phyloP scores from a whole-genome alignment of 2,329 filamentous ascomycete species.

The Ophiocordyceps camponoti-floridani region DNA sequence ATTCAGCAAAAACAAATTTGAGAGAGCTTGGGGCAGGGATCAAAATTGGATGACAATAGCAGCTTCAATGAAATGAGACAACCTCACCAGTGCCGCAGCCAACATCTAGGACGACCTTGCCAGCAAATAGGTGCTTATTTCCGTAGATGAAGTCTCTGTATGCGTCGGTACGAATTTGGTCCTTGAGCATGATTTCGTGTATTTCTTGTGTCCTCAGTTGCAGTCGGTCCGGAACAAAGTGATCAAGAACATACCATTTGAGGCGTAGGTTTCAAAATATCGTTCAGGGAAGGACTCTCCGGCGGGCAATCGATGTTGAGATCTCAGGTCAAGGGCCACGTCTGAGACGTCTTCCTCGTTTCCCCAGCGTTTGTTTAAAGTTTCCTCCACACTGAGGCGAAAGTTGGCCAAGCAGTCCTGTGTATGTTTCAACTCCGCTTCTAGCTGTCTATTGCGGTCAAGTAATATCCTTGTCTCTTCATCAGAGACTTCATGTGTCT shows the following conservation, averaged over 20 bases:
- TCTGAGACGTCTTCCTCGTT: conserved; percentile 24
- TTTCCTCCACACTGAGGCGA: conserved; percentile 45
- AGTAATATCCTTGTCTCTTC: conserved; percentile 11
- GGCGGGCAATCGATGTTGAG: neutral
- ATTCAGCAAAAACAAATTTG: neutral
- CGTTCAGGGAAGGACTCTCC: conserved; percentile 12
- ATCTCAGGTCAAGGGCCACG: neutral
- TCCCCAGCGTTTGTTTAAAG: conserved; percentile 46
- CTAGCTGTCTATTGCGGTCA: conserved; percentile 35
- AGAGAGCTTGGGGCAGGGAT: neutral
- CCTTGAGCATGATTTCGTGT: conserved; percentile 91
- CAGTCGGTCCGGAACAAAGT: neutral
- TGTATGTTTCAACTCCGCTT: conserved; percentile 41
- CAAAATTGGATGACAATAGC: neutral
- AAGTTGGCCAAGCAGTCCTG: conserved; percentile 47
- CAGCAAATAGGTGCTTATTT: conserved; percentile 73
- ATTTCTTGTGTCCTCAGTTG: conserved; percentile 39
- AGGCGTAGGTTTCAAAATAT: conserved; percentile 45
- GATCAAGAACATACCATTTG: conserved; percentile 30
- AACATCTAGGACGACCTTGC: conserved; percentile 78
- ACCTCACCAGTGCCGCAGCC: conserved; percentile 55
- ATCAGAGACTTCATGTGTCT: conserved; percentile 11
- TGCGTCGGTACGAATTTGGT: conserved; percentile 69
- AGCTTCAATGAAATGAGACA: too few species aligned
- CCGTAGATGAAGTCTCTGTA: conserved; percentile 93